phyloP scores from a whole-genome alignment of 1,284 basidiomycete genomes.

The Phellinidium pouzarii region DNA sequence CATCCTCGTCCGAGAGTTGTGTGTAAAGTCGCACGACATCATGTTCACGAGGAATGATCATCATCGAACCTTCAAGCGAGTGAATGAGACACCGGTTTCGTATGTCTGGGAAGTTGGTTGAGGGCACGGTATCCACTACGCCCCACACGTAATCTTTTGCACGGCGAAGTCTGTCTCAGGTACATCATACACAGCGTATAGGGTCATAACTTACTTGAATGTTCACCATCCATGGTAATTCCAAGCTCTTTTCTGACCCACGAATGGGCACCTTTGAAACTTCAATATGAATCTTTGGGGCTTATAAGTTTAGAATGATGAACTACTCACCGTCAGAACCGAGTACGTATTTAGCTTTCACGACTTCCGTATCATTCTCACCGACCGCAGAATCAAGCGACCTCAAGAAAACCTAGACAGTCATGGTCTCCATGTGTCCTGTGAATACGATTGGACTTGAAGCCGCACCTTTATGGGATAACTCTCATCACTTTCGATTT shows the following conservation, averaged over 20 bases:
- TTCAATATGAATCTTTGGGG: background rate
- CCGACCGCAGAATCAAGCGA: constrained; percentile 26
- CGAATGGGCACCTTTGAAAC: constrained; percentile 50
- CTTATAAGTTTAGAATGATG: background rate
- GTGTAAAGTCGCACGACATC: constrained; percentile 42
- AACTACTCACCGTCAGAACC: constrained; percentile 42
- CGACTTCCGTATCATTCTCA: constrained; percentile 34
- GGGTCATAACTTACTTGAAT: constrained; percentile 39
- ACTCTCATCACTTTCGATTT: constrained; percentile 37
- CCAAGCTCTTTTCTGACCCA: constrained; percentile 71
- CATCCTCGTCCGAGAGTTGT: constrained; percentile 33
- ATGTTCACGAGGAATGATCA: constrained; percentile 38
- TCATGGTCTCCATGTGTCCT: constrained; percentile 18
- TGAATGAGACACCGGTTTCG: constrained; percentile 62
- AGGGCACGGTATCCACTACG: constrained; percentile 63
- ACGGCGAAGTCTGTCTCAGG: background rate
- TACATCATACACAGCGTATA: constrained; percentile 12
- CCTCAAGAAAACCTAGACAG: constrained; percentile 33
- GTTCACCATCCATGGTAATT: constrained; percentile 72
- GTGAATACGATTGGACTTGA: background rate
- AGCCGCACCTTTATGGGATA: constrained; percentile 55
- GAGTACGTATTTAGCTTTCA: constrained; percentile 48
- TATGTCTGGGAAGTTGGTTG: constrained; percentile 78
- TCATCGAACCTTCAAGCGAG: constrained; percentile 41
- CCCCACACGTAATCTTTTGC: constrained; percentile 74